Evolutionary conservation across 495 filamentous ascomycete species (phyloP).

Genomic region (Sporormia fimetaria): DNA sequence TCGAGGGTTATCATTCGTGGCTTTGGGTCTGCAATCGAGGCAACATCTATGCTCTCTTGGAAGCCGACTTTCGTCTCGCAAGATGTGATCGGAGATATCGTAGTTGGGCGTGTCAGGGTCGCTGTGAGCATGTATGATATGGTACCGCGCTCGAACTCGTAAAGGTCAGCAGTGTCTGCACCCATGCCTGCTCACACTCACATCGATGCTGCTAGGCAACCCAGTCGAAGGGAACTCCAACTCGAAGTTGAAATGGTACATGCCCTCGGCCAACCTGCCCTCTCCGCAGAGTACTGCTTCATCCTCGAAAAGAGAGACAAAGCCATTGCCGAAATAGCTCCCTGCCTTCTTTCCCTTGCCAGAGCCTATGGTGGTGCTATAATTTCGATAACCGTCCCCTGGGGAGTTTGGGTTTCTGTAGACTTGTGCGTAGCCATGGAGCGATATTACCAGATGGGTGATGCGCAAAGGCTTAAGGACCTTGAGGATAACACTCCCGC

Average conservation of each 20-base stretch:
- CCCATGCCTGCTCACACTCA: slow-evolving; percentile 38
- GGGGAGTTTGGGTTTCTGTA: slow-evolving; percentile 62
- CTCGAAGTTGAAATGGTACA: slow-evolving; percentile 90
- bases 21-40: slow-evolving; percentile 41
- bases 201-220: slow-evolving; percentile 87
- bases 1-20: slow-evolving; percentile 73
- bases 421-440: slow-evolving; percentile 84
- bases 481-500: slow-evolving; percentile 67
- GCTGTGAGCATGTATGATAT: slow-evolving; percentile 84
- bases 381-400: slow-evolving; percentile 42
- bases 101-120: slow-evolving; percentile 79
- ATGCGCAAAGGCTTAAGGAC: slow-evolving; percentile 73
- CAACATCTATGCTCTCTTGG: slow-evolving; percentile 56
- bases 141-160: slow-evolving; percentile 86
- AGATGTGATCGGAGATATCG: slow-evolving; percentile 65
- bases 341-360: slow-evolving; percentile 45
- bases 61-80: slow-evolving; percentile 72
- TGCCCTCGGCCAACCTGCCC: slow-evolving; percentile 68
- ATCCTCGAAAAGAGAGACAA: slow-evolving; percentile 80
- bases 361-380: slow-evolving; percentile 38
- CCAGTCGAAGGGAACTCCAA: slow-evolving; percentile 65
- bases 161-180: background rate
- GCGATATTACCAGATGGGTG: slow-evolving; percentile 76
- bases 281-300: slow-evolving; percentile 85
- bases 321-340: slow-evolving; percentile 71